Evolutionary conservation across 768 basidiomycete genomes (phyloP), one percentile per base, ranked within the genome.

Genomic region (Mycena latifolia): DNA sequence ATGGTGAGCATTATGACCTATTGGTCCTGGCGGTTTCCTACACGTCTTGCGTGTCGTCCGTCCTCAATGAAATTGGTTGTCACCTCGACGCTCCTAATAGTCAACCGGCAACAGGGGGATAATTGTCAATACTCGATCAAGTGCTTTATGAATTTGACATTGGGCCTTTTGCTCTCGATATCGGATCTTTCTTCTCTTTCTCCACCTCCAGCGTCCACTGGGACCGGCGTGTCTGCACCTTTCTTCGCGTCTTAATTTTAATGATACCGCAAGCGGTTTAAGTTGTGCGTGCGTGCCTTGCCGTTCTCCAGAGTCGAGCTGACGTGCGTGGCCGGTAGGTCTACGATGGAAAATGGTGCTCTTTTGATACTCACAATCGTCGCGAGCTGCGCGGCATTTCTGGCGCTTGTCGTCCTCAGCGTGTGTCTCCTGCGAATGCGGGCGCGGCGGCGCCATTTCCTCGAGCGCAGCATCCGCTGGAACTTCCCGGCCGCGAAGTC

Each of bases 261-360:
- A 55, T 62, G 43, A 48, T 27, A 47, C 43, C 45, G 53, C 53
- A 22, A 55, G 61, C 53, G 61, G 61, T 48, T 27, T 55, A 29
- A 55, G n/a, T n/a, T 9, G 33, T 35, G 25, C 41, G 53, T 62
- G 35, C 14, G 53, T 55, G n/a, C n/a, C 27, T n/a, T 24, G 3
- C 41, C 2, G 4, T 27, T 22, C 24, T 18, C 18, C 37, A 3
- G 20, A 5, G 3, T 28, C 25, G 3, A n/a, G 7, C 37, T 63
- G n/a, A 63, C 12, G 1, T 24, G 7, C 3, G 6, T 35, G 41
- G 3, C 33, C 14, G 8, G 39, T 22, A 52, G 33, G 56, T 51
- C 24, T 18, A 56, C 55, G 62, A 48, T 52, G 10, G 35, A 31
- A 33, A 33, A 43, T 47, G 31, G n/a, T 24, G 25, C 24, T 0